phyloP scores from a whole-genome alignment of 2,329 filamentous ascomycete genomes.

The Aspergillus costaricaensis region DNA sequence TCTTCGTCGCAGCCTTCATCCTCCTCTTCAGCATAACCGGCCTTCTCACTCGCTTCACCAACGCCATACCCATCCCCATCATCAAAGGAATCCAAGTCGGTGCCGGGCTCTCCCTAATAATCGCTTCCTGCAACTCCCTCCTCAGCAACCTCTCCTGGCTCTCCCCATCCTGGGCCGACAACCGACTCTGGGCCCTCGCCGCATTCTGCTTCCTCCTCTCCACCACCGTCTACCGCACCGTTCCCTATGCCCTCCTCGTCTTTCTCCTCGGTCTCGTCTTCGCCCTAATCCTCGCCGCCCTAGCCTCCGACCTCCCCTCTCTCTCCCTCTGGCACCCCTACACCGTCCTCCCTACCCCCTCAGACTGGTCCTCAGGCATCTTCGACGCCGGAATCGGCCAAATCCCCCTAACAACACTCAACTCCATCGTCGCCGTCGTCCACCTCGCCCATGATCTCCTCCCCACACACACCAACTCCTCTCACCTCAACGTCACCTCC shows the following conservation, averaged over 20 bases:
- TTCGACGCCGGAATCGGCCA: slow-evolving; percentile 77
- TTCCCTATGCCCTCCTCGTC: slow-evolving; percentile 77
- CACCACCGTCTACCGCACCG: slow-evolving; percentile 63
- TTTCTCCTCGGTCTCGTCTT: slow-evolving; percentile 70
- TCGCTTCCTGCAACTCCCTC: slow-evolving; percentile 72
- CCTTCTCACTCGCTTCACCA: slow-evolving; percentile 71
- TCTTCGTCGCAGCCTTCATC: slow-evolving; percentile 73
- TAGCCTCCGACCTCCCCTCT: slow-evolving; percentile 48
- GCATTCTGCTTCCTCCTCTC: slow-evolving; percentile 71
- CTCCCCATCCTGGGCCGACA: slow-evolving; percentile 68
- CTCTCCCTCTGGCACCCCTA: slow-evolving; percentile 64
- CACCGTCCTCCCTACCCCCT: slow-evolving; percentile 48
- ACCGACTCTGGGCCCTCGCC: slow-evolving; percentile 72
- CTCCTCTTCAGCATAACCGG: slow-evolving; percentile 78
- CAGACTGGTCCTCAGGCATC: slow-evolving; percentile 56
- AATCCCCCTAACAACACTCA: slow-evolving; percentile 85
- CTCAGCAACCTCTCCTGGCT: slow-evolving; percentile 70
- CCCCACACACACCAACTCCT: slow-evolving; percentile 66
- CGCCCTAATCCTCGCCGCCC: slow-evolving; percentile 51
- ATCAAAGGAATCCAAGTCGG: slow-evolving; percentile 95
- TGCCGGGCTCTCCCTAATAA: slow-evolving; percentile 78
- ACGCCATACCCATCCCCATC: slow-evolving; percentile 78
- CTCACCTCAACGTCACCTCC: slow-evolving; percentile 60
- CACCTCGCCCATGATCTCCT: slow-evolving; percentile 77
- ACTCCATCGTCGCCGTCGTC: slow-evolving; percentile 85